Conservation (phyloP, 441 rosid species). For the Populus hybrid region DNA sequence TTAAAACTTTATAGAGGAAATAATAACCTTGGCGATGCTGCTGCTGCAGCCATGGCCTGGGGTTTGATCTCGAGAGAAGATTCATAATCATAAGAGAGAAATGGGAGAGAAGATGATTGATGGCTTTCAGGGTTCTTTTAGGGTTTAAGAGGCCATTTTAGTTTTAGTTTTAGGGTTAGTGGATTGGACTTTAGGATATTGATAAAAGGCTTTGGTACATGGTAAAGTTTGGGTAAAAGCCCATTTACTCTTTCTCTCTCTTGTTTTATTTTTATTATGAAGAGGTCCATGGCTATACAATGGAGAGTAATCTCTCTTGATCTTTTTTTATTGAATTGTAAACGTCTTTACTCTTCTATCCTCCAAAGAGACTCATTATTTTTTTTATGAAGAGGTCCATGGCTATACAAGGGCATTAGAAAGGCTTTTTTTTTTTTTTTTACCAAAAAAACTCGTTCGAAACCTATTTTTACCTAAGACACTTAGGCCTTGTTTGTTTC, state of each 20-base stretch:
- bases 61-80: slow-evolving; percentile 12
- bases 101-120: background rate
- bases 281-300: no score
- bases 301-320: no score
- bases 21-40: background rate
- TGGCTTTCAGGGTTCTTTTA: background rate
- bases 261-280: no score
- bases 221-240: background rate
- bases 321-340: no score
- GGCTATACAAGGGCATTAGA: no score
- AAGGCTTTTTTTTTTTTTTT: no score
- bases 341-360: no score
- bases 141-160: background rate
- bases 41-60: background rate
- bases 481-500: no score
- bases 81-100: slow-evolving; percentile 11
- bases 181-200: background rate
- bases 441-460: no score
- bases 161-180: background rate
- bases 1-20: background rate
- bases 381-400: no score
- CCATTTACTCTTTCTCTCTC: background rate
- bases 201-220: background rate
- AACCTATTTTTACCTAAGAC: no score
- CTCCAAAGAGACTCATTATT: no score